Percentiles rank a stretch among this genome's conserved stretches.
phyloP scores from a whole-genome alignment of 345 rosid species.

The Trapa incisa region DNA sequence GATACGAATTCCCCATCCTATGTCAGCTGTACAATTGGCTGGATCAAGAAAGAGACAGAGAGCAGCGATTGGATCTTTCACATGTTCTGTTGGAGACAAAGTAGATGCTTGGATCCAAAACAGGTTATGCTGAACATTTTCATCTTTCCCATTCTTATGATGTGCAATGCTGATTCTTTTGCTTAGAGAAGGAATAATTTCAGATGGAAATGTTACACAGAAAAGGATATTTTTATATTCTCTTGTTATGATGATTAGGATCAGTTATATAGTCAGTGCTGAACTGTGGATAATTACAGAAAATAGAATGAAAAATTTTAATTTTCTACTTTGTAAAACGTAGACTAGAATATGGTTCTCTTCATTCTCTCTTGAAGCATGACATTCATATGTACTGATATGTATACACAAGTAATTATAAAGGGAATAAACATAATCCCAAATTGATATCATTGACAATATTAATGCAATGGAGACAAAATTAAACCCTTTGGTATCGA shows the following conservation, averaged over 20 bases:
- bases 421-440: background rate
- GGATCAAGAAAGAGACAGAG: conserved; percentile 94
- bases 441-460: background rate
- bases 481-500: too few species aligned
- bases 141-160: too few species aligned
- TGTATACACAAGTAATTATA: background rate
- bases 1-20: conserved; percentile 62
- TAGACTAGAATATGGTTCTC: background rate
- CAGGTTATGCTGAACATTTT: conserved; percentile 20
- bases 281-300: background rate
- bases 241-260: background rate
- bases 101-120: conserved; percentile 81
- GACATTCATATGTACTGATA: background rate
- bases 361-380: background rate
- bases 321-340: background rate
- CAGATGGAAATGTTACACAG: background rate
- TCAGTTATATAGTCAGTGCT: background rate
- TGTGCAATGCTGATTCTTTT: background rate
- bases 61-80: conserved; percentile 56
- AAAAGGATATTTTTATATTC: background rate
- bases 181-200: background rate
- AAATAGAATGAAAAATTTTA: background rate
- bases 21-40: conserved; percentile 57
- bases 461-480: background rate
- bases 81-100: conserved; percentile 85